Evolutionary conservation across 441 rosid genomes (phyloP), one percentile per base, ranked within the genome.

Genomic region (Erodium moschatum): DNA sequence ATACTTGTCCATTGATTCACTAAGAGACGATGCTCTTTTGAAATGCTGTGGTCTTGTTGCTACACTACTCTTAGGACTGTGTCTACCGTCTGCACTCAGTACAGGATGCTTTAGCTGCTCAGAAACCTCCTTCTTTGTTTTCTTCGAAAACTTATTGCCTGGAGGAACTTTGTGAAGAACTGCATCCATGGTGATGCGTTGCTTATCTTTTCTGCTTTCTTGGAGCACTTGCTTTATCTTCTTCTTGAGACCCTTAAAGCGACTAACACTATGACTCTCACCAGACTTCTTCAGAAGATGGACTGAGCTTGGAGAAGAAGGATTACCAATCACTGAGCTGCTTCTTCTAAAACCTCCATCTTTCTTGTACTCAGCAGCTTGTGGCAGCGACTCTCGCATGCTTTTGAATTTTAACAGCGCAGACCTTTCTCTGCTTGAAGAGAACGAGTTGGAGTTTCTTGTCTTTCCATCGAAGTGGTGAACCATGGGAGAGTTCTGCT

Each of bases 161-260:
- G 73, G 84, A 42, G 98, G 98, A 7, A 93, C 79, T 79, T 85
- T 89, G 79, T 91, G 88, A 62, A 91, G 85, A 46, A 91, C 75
- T 13, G 88, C 96, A 70, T 93, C 96, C 93, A 84, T 87, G 33
- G 90, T 74, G 35, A 91, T 87, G 69, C 97, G 75, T 8, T 75
- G 86, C 74, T 81, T 84, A 79, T 92, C 96, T 13, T 80, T 80
- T 76, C 81, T 80, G 77, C 82, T 80, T 77, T 83, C 83, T 21
- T 73, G 77, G 13, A 87, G 83, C 10, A 80, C 91, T 60, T 85
- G 84, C 54, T 71, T 85, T 68, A 90, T 80, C 79, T 89, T 90
- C 73, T 85, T 84, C 61, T 77, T 85, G 33, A 90, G 84, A 69
- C 85, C 83, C 81, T 81, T 87, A 76, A 90, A 85, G 66, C 82